These are phyloP conservation scores for Syzygium aromaticum DNA, from an alignment of 345 rosid species.

Conservation along the genomic window DNA sequence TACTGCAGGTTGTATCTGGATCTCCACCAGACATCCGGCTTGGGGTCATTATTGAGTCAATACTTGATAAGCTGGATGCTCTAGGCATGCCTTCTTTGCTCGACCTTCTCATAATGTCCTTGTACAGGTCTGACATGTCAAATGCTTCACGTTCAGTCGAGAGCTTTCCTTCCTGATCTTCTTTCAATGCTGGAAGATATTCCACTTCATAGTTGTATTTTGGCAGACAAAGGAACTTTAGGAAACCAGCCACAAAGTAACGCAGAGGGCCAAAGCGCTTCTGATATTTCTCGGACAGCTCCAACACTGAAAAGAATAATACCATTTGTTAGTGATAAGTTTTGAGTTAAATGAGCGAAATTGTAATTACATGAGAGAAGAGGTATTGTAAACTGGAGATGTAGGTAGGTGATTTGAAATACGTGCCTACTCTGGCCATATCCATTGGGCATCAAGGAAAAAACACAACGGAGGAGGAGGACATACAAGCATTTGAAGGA, in stretches of 20 bases:
- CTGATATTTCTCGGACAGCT: conserved; percentile 90
- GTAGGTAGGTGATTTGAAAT: not conserved
- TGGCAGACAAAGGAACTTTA: conserved; percentile 95
- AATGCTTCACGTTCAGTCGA: conserved; percentile 39
- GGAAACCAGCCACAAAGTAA: conserved; percentile 92
- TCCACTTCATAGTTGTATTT: conserved; percentile 91
- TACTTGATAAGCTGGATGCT: conserved; percentile 95
- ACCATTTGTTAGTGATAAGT: not conserved
- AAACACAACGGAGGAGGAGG: not conserved
- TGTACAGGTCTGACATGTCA: conserved; percentile 75
- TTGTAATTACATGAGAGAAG: not conserved
- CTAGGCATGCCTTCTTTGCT: conserved; percentile 78
- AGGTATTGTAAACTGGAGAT: not conserved
- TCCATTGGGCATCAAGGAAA: not conserved
- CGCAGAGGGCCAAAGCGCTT: conserved; percentile 95
- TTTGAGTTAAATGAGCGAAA: not conserved
- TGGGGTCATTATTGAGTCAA: conserved; percentile 91
- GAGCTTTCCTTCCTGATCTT: conserved; percentile 48
- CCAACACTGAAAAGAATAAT: conserved; percentile 54
- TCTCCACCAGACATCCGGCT: conserved; percentile 75
- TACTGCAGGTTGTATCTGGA: conserved; percentile 54
- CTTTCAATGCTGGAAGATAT: conserved; percentile 78
- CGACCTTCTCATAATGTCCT: conserved; percentile 79
- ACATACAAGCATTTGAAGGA: not conserved
- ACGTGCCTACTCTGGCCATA: not conserved